A percentile compares a stretch with the other conserved stretches of the same genome.
phyloP scores from a whole-genome alignment of 257 asterid species.

The Nicotiana tabacum region DNA sequence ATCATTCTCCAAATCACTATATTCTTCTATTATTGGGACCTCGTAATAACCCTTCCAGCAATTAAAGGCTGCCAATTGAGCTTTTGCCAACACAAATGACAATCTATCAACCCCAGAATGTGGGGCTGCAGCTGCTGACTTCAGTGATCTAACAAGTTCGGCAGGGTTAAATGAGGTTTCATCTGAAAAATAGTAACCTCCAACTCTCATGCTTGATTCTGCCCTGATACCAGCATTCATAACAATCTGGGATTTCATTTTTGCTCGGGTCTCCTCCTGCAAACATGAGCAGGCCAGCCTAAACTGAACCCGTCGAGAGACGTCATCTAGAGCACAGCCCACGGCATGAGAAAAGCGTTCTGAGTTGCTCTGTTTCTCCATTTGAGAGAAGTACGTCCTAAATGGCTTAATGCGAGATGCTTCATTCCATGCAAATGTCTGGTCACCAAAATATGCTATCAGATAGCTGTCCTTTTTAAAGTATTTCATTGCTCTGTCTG shows the following conservation, averaged over 20 bases:
- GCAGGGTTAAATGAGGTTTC: conserved; percentile 42
- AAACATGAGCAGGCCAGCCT: conserved; percentile 72
- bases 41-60: conserved; percentile 53
- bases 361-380: conserved; percentile 54
- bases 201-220: conserved; percentile 30
- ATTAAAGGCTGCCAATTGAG: conserved; percentile 53
- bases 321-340: conserved; percentile 52
- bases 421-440: conserved; percentile 82
- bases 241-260: conserved; percentile 35
- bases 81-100: conserved; percentile 33
- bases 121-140: conserved; percentile 49
- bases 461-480: conserved; percentile 44
- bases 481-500: conserved; percentile 43
- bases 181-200: conserved; percentile 33
- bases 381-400: conserved; percentile 36
- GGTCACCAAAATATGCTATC: conserved; percentile 77
- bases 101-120: conserved; percentile 26
- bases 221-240: conserved; percentile 42
- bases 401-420: conserved; percentile 55
- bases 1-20: conserved; percentile 30
- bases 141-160: conserved; percentile 31
- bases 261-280: conserved; percentile 33
- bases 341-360: conserved; percentile 47
- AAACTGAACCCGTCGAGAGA: conserved; percentile 49
- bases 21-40: conserved; percentile 36